These are phyloP conservation scores for Senna siamea DNA, from an alignment of 306 rosid species.

Conservation along the genomic window DNA sequence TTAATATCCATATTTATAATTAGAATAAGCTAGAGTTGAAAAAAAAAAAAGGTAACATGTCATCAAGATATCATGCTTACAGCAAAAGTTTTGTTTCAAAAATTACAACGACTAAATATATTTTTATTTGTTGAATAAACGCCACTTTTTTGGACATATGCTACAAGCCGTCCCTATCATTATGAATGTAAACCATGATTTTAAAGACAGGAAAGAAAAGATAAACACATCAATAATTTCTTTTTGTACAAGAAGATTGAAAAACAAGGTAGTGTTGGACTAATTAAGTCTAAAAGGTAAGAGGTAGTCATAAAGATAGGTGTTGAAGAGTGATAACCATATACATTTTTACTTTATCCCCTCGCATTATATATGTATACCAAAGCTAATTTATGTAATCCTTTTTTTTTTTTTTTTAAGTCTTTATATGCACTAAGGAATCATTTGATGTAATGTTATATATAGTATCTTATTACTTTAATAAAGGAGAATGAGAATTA, in stretches of 20 bases:
- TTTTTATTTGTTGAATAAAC: neutral
- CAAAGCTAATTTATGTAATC: too few species aligned
- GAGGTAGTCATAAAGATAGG: neutral
- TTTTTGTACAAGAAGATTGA: neutral
- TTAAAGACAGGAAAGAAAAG: neutral
- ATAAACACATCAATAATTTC: neutral
- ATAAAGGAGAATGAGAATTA: constrained; percentile 7
- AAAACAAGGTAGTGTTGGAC: neutral
- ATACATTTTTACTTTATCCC: too few species aligned
- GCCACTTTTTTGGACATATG: neutral
- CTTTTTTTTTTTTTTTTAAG: neutral
- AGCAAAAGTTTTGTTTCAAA: neutral
- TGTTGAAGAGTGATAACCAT: too few species aligned
- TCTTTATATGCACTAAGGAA: neutral
- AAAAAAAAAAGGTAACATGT: neutral
- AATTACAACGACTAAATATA: neutral
- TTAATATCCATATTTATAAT: neutral
- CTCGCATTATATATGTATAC: too few species aligned
- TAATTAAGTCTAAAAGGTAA: neutral
- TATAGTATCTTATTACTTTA: neutral
- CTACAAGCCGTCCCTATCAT: constrained; percentile 3
- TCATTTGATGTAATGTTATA: neutral
- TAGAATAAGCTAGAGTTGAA: neutral
- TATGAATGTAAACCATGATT: neutral
- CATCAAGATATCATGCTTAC: constrained; percentile 9